A percentile compares a stretch with the other conserved stretches of the same genome.
Evolutionary conservation across 2,329 filamentous ascomycete species (phyloP).

Genomic region (Talaromyces sp.): DNA sequence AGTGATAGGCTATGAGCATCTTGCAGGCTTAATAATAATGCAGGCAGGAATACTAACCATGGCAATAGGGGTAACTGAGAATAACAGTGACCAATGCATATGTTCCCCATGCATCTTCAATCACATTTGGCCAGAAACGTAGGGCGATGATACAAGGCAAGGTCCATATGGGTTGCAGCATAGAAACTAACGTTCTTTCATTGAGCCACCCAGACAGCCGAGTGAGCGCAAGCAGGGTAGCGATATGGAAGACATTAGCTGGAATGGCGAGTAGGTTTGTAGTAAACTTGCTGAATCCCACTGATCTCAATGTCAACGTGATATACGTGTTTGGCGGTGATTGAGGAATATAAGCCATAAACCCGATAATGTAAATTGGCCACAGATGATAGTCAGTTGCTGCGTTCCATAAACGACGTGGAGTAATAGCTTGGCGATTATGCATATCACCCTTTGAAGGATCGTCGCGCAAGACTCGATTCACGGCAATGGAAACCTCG

Average conservation of each 20-base stretch:
- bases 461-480: conserved; percentile 51
- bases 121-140: conserved; percentile 40
- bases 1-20: background rate
- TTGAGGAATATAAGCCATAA: conserved; percentile 38
- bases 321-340: conserved; percentile 32
- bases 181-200: conserved; percentile 49
- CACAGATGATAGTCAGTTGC: background rate
- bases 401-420: background rate
- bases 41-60: conserved; percentile 24
- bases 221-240: conserved; percentile 51
- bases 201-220: conserved; percentile 52
- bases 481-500: conserved; percentile 63
- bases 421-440: conserved; percentile 1
- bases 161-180: conserved; percentile 50
- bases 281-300: conserved; percentile 55
- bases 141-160: conserved; percentile 50
- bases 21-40: background rate
- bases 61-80: conserved; percentile 54
- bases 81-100: conserved; percentile 50
- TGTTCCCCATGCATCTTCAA: conserved; percentile 47
- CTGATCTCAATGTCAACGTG: conserved; percentile 40
- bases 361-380: conserved; percentile 26
- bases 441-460: conserved; percentile 49
- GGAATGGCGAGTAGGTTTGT: conserved; percentile 58
- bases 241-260: background rate